Conservation (phyloP, 2,329 filamentous ascomycete species). For the Cladosporium colombiae region DNA sequence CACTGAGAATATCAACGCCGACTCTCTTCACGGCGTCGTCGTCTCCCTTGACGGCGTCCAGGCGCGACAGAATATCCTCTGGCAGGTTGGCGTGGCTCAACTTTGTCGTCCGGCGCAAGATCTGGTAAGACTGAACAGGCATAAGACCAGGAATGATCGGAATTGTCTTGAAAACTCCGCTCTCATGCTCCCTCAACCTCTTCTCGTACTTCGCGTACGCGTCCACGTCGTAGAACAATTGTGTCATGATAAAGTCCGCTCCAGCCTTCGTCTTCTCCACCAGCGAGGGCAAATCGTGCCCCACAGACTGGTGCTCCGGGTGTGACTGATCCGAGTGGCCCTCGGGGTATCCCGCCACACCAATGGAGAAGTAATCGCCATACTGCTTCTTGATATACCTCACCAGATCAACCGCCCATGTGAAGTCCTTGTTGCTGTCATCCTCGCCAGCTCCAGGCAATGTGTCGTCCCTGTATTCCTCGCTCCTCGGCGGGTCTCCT, state of each 20-base stretch:
- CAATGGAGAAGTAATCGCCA: conserved; percentile 94
- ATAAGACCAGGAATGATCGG: conserved; percentile 93
- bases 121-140: conserved; percentile 97
- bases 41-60: conserved; percentile 73
- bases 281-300: conserved; percentile 77
- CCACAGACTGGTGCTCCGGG: conserved; percentile 70
- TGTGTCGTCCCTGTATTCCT: conserved; percentile 76
- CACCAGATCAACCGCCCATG: conserved; percentile 86
- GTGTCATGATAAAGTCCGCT: conserved; percentile 97
- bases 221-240: conserved; percentile 89
- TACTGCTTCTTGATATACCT: conserved; percentile 82
- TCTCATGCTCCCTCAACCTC: conserved; percentile 74
- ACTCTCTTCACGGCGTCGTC: conserved; percentile 79
- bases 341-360: conserved; percentile 92
- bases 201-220: conserved; percentile 81
- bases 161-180: conserved; percentile 80
- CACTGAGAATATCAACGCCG: conserved; percentile 78
- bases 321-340: conserved; percentile 90
- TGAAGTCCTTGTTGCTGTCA: conserved; percentile 73
- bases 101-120: conserved; percentile 90
- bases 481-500: conserved; percentile 84
- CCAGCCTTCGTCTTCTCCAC: conserved; percentile 89
- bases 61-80: conserved; percentile 64
- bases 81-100: conserved; percentile 87
- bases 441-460: conserved; percentile 59